A percentile compares a stretch with the other conserved stretches of the same genome.
These are phyloP conservation scores for Pseudonitzschia pungens DNA, from an alignment of 108 stramenopile species.

Conservation along the genomic window DNA sequence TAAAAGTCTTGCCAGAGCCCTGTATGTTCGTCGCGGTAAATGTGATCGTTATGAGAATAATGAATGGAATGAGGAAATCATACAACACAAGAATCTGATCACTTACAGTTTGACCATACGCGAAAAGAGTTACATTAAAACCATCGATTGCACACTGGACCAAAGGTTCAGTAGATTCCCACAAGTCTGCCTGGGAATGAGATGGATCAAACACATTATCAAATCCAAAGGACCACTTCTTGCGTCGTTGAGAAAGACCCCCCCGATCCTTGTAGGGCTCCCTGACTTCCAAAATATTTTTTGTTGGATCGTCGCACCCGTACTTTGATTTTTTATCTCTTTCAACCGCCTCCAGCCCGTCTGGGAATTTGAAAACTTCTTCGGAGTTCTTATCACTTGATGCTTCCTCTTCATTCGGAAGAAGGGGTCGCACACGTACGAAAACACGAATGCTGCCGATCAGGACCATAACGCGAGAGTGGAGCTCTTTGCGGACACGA, in stretches of 20 bases:
- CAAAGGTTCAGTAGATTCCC: conserved; percentile 85
- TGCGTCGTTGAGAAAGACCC: conserved; percentile 67
- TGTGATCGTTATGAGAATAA: not conserved
- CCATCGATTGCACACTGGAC: conserved; percentile 86
- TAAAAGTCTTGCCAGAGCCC: conserved; percentile 83
- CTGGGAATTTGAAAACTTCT: conserved; percentile 11
- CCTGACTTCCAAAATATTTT: conserved; percentile 65
- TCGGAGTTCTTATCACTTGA: not conserved
- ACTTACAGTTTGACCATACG: conserved; percentile 78
- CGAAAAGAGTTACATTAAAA: conserved; percentile 90
- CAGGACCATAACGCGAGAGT: conserved; percentile 77
- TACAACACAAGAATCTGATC: not conserved
- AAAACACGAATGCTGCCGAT: conserved; percentile 87
- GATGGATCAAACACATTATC: conserved; percentile 67
- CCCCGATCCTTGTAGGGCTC: conserved; percentile 84
- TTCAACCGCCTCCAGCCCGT: conserved; percentile 16
- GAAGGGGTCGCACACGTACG: conserved; percentile 76
- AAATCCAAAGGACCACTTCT: conserved; percentile 74
- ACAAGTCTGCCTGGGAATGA: conserved; percentile 70
- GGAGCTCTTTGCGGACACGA: conserved; percentile 66
- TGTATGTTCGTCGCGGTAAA: conserved; percentile 9
- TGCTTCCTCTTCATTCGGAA: conserved; percentile 34
- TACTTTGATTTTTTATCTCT: conserved; percentile 19
- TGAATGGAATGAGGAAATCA: too few relatives aligned
- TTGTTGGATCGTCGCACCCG: conserved; percentile 66